Evolutionary conservation across 805 yeast genomes (phyloP).

Genomic region (Kodamaea neixiangensis): DNA sequence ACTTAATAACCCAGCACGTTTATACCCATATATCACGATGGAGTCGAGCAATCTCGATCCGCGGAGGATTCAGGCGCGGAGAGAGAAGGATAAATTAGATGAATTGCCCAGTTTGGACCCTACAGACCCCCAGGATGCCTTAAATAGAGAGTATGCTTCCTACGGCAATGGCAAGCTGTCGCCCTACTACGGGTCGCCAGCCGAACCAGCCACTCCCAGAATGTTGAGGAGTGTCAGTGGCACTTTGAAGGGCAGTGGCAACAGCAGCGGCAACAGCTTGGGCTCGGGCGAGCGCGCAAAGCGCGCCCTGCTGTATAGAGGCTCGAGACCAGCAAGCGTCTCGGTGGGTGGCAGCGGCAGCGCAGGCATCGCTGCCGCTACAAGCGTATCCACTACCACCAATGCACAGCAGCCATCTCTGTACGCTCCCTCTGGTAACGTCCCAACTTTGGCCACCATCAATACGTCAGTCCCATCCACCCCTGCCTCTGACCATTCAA

Average conservation of each 20-base stretch:
- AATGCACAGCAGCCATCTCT: too few relatives aligned
- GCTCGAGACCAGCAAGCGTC: background rate
- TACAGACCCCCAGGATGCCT: background rate
- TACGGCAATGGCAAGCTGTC: background rate
- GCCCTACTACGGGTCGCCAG: slow-evolving; percentile 12
- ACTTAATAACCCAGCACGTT: slow-evolving; percentile 1
- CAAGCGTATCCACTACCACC: too few relatives aligned
- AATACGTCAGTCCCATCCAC: background rate
- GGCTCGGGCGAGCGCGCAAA: background rate
- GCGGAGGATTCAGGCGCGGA: slow-evolving; percentile 2
- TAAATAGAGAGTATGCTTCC: background rate
- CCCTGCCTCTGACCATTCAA: background rate
- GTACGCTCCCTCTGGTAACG: background rate
- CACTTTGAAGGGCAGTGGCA: slow-evolving; percentile 16
- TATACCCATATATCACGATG: background rate
- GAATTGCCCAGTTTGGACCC: background rate
- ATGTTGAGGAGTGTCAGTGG: slow-evolving; percentile 63
- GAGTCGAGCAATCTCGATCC: slow-evolving; percentile 5
- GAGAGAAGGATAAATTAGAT: background rate
- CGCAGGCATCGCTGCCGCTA: background rate
- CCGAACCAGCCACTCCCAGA: slow-evolving; percentile 66
- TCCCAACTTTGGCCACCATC: background rate
- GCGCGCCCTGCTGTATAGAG: slow-evolving; percentile 1
- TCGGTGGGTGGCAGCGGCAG: background rate
- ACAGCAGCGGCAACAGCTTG: background rate